A percentile compares a stretch with the other conserved stretches of the same genome.
Conservation (phyloP, 805 yeast species). For the Pichia scutulata region DNA sequence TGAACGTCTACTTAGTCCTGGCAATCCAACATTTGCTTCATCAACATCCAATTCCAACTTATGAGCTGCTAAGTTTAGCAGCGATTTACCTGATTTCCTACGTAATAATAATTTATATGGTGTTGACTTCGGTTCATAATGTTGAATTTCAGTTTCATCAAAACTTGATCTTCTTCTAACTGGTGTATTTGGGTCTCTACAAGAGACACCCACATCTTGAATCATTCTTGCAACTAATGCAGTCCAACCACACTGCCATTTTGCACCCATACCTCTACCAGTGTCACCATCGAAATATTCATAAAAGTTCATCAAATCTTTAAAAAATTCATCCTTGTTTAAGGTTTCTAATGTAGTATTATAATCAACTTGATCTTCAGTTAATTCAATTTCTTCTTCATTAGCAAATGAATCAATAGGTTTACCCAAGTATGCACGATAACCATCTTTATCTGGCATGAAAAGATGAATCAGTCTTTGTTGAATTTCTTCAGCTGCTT, state of each 20-base stretch:
- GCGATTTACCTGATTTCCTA: conserved; percentile 68
- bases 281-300: conserved; percentile 93
- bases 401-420: conserved; percentile 26
- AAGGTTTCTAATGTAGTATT: conserved; percentile 46
- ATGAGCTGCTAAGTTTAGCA: conserved; percentile 59
- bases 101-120: conserved; percentile 36
- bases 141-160: conserved; percentile 30
- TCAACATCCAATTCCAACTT: conserved; percentile 62
- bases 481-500: conserved; percentile 85
- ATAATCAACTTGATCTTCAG: conserved; percentile 42
- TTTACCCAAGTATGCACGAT: conserved; percentile 75
- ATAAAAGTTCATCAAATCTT: conserved; percentile 68
- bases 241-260: conserved; percentile 97
- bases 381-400: conserved; percentile 29
- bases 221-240: conserved; percentile 87
- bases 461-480: conserved; percentile 77
- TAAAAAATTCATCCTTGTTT: conserved; percentile 60
- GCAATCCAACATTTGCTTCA: conserved; percentile 33
- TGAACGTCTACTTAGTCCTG: conserved; percentile 27
- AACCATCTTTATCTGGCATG: conserved; percentile 50
- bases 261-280: conserved; percentile 88
- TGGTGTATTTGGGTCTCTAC: conserved; percentile 40
- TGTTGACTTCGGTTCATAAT: conserved; percentile 38
- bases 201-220: conserved; percentile 76
- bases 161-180: conserved; percentile 22